These are phyloP conservation scores for Eutypa lata DNA, from an alignment of 2,329 filamentous ascomycete genomes.

Conservation along the genomic window DNA sequence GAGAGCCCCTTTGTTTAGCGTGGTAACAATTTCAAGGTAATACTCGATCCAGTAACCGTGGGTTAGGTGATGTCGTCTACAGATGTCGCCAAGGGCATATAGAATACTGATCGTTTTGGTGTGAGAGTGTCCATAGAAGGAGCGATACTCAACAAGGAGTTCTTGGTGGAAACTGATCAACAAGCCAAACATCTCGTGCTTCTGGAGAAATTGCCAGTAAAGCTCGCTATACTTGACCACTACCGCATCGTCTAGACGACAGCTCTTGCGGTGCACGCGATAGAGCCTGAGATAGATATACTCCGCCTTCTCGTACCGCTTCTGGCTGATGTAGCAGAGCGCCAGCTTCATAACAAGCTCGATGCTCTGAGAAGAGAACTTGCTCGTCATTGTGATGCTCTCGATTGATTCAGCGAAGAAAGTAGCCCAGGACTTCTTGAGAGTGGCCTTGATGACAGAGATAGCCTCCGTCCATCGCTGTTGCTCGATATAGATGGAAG, in stretches of 20 bases:
- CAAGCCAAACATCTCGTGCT: slow-evolving; percentile 28
- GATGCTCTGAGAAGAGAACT: slow-evolving; percentile 29
- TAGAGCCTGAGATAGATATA: slow-evolving; percentile 22
- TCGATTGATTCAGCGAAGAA: slow-evolving; percentile 43
- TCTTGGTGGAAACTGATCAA: slow-evolving; percentile 35
- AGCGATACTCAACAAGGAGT: slow-evolving; percentile 33
- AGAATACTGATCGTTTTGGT: slow-evolving; percentile 32
- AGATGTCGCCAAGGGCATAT: slow-evolving; percentile 32
- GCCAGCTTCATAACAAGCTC: slow-evolving; percentile 43
- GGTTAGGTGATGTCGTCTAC: background rate
- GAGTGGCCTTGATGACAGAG: slow-evolving; percentile 38
- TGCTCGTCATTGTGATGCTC: slow-evolving; percentile 6
- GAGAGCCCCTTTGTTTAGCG: slow-evolving; percentile 33
- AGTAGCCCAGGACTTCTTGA: slow-evolving; percentile 43
- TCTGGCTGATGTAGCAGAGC: slow-evolving; percentile 38
- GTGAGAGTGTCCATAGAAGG: slow-evolving; percentile 31
- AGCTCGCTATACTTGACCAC: slow-evolving; percentile 14
- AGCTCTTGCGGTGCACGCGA: background rate
- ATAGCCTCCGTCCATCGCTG: slow-evolving; percentile 45
- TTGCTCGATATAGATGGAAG: slow-evolving; percentile 40
- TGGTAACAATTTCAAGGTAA: slow-evolving; percentile 33
- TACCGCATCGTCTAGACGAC: slow-evolving; percentile 4
- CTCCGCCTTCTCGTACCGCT: slow-evolving; percentile 32
- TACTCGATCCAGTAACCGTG: slow-evolving; percentile 27
- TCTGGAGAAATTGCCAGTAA: slow-evolving; percentile 28